Conservation (phyloP, 2,329 filamentous ascomycete genomes). For the Mariannaea elegans region DNA sequence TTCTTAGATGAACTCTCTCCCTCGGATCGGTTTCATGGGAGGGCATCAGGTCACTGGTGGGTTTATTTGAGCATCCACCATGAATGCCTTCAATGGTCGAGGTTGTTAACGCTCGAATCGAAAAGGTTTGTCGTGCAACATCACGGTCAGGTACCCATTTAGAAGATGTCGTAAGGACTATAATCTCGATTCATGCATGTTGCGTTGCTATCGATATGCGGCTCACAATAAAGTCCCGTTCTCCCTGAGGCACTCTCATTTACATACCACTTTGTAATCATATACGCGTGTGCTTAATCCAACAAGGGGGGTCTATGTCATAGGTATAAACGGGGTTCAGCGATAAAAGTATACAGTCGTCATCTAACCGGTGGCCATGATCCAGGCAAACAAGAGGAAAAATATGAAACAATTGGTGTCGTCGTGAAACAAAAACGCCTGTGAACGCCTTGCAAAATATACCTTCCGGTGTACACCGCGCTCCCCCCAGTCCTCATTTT, state of each 20-base stretch:
- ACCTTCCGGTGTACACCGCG: constrained; percentile 15
- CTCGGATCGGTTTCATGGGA: too few species aligned
- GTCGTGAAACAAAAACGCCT: constrained; percentile 29
- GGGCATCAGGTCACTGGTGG: too few species aligned
- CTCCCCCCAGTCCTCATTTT: constrained; percentile 11
- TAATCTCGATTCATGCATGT: constrained; percentile 36
- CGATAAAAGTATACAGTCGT: constrained; percentile 31
- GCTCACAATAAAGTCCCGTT: constrained; percentile 5
- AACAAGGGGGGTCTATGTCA: constrained; percentile 27
- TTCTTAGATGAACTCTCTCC: too few species aligned
- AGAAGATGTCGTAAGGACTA: constrained; percentile 7
- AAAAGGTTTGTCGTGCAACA: background rate
- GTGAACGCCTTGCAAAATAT: constrained; percentile 38
- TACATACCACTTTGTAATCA: too few species aligned
- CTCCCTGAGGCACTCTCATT: too few species aligned
- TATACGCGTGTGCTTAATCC: constrained; percentile 31
- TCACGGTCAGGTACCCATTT: background rate
- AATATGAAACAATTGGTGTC: background rate
- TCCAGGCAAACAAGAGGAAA: constrained; percentile 8
- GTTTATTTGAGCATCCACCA: too few species aligned
- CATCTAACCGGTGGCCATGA: constrained; percentile 24
- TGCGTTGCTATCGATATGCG: constrained; percentile 31
- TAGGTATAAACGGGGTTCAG: constrained; percentile 22
- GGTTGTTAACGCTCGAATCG: too few species aligned
- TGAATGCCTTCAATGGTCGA: too few species aligned